Base-by-base conservation (phyloP, 345 rosid genomes). In the Acer saccharum region DNA sequence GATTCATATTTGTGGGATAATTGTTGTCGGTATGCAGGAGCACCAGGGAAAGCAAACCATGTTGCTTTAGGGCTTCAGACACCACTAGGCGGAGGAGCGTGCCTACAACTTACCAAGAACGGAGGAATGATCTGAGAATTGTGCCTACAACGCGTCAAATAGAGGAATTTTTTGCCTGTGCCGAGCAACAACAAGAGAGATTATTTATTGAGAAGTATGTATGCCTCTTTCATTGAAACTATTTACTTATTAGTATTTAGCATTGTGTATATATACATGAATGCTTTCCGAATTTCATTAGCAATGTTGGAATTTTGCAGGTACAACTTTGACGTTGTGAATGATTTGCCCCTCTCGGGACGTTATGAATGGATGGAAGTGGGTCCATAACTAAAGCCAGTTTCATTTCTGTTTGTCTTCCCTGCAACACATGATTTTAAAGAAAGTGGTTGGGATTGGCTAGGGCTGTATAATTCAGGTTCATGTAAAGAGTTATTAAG, bases 311-410 rank as follows among this genome's bases (percentile, higher is more conserved):
- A 58, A 27, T 57, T 50, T 78, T 84, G 81, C 89, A 93, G 97
- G 88, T 93, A 91, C 80, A 91, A 95, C 93, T 95, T 90, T 79
- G 98, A 95, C 80, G 62, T 89, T 10, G 83, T 79, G 74, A 91
- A 84, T 55, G 98, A 89, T 35, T 21, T 77, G 70, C 98, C 98
- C 21, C 88, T 93, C n/a, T 87, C 92, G 0, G 98, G 98, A 35
- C 91, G 90, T 23, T 93, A 86, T 39, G 93, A 90, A 39, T 93
- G 98, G 98, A 89, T 81, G 72, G 89, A 86, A 88, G 76, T 87
- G 76, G 16, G 54, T 72, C 94, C 88, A 27, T 89, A 83, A 88
- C 70, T 27, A 43, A 75, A 16, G 44, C 25, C 27, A 11, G 25
- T 5, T 29, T 29, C 35, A 2, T 29, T 43, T 68, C 67, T 25